Evolutionary conservation across 2,329 filamentous ascomycete species (phyloP).

Genomic region (Pseudogymnoascus sp.): DNA sequence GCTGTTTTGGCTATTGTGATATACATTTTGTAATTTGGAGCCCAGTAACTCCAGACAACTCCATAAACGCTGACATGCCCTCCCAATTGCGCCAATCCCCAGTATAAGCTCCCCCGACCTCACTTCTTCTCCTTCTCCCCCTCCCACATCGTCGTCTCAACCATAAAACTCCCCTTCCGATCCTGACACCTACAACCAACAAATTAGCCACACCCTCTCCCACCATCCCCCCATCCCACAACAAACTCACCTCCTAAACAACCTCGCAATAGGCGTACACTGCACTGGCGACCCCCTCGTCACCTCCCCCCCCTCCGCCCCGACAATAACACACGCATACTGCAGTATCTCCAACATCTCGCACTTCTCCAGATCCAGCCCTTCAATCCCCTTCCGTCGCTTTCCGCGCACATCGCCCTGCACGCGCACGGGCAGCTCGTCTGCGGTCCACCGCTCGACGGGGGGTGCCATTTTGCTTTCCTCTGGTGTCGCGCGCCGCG

Average conservation of each 20-base stretch:
- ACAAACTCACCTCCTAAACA: conserved; percentile 49
- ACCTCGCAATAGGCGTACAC: conserved; percentile 50
- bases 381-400: conserved; percentile 41
- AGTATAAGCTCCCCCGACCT: not conserved
- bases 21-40: not conserved
- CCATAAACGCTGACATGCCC: not conserved
- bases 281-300: conserved; percentile 38
- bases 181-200: conserved; percentile 48
- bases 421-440: conserved; percentile 38
- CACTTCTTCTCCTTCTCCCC: not conserved
- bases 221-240: conserved; percentile 1
- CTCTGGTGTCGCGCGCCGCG: not conserved
- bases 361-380: conserved; percentile 46
- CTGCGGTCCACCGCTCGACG: conserved; percentile 45
- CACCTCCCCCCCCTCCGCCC: conserved; percentile 30
- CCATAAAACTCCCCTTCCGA: conserved; percentile 47
- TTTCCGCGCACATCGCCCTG: conserved; percentile 29
- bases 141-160: conserved; percentile 60
- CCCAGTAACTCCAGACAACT: not conserved
- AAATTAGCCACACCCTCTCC: not conserved
- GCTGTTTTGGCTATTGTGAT: not conserved
- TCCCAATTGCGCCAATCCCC: not conserved
- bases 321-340: conserved; percentile 50
- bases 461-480: conserved; percentile 49
- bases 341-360: conserved; percentile 51